A percentile compares a stretch with the other conserved stretches of the same genome.
Conservation (phyloP, 2,329 filamentous ascomycete species). For the Colletotrichum neosansevieriae region DNA sequence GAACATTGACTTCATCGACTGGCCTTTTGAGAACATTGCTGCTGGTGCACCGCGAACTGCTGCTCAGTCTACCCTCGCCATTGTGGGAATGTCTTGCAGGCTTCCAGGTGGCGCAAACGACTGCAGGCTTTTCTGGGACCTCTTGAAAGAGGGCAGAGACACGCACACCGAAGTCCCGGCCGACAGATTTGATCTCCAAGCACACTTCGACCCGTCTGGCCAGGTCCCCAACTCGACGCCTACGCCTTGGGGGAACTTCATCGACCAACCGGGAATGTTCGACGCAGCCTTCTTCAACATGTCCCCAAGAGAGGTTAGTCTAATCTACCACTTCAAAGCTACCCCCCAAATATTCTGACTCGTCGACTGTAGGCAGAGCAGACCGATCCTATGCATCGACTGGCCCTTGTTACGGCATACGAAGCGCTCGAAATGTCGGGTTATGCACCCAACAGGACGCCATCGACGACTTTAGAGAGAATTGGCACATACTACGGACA, state of each 20-base stretch:
- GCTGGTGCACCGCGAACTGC: background rate
- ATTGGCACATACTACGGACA: constrained; percentile 82
- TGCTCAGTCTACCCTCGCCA: constrained; percentile 45
- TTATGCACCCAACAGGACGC: background rate
- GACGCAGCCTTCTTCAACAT: constrained; percentile 16
- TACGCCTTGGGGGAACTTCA: constrained; percentile 4
- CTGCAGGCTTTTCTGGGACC: constrained; percentile 3
- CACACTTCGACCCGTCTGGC: background rate
- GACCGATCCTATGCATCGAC: constrained; percentile 11
- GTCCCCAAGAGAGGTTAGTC: background rate
- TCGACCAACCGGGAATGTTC: background rate
- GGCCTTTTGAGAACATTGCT: too few species aligned
- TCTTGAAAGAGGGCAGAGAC: background rate
- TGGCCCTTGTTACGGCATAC: constrained; percentile 10
- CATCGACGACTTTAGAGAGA: constrained; percentile 49
- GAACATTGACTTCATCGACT: too few species aligned
- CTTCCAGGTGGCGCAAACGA: constrained; percentile 19
- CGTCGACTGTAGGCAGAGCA: constrained; percentile 1
- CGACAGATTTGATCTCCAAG: constrained; percentile 1
- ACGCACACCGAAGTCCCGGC: background rate
- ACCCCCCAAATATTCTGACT: too few species aligned
- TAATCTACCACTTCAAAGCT: background rate
- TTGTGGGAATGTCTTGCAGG: constrained; percentile 54
- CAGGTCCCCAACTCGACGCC: background rate
- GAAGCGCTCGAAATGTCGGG: constrained; percentile 17